Conservation (phyloP, 2,329 filamentous ascomycete genomes). For the Ophiosphaerella herpotricha region DNA sequence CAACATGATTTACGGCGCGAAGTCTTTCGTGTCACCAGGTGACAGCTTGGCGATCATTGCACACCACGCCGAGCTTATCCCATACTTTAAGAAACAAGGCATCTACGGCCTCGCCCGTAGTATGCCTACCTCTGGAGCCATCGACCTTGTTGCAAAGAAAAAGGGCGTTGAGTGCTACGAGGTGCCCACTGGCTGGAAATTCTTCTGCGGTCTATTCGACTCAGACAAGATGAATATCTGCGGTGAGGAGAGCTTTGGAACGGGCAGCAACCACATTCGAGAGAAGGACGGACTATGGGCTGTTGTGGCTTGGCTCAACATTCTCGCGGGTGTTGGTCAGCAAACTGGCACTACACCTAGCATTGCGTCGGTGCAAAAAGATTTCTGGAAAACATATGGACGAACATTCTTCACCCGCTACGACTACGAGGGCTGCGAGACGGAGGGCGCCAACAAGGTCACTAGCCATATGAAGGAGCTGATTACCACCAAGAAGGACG, state of each 20-base stretch:
- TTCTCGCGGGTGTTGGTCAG: conserved; percentile 91
- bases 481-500: conserved; percentile 67
- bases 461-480: conserved; percentile 79
- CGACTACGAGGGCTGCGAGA: conserved; percentile 95
- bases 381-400: conserved; percentile 96
- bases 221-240: conserved; percentile 99
- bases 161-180: conserved; percentile 92
- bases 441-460: conserved; percentile 87
- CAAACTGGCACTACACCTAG: conserved; percentile 80
- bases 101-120: conserved; percentile 93
- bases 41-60: conserved; percentile 98
- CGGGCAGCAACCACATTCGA: conserved; percentile 96
- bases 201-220: conserved; percentile 95
- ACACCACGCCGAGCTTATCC: conserved; percentile 93
- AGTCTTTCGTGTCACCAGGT: conserved; percentile 93
- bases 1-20: conserved; percentile 99
- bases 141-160: conserved; percentile 94
- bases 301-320: conserved; percentile 96
- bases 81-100: conserved; percentile 97
- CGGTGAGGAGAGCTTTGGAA: conserved; percentile 97
- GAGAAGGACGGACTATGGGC: conserved; percentile 99
- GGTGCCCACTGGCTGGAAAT: conserved; percentile 98
- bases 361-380: conserved; percentile 93
- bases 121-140: conserved; percentile 95
- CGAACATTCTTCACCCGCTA: conserved; percentile 99